These are phyloP conservation scores for Aspergillus sparsus DNA, from an alignment of 495 filamentous ascomycete species.

Conservation along the genomic window DNA sequence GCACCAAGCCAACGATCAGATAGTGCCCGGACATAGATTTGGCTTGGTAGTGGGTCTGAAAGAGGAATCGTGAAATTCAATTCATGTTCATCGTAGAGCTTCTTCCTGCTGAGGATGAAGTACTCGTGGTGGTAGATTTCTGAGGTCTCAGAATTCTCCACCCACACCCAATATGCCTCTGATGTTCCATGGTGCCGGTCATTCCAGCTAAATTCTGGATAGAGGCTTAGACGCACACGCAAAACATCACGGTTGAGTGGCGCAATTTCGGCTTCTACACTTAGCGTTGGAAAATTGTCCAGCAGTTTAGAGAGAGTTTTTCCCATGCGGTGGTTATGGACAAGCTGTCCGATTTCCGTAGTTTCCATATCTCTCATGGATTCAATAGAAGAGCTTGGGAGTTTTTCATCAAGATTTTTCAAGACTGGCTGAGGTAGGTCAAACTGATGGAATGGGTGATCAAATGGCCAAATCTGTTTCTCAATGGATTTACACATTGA, in stretches of 20 bases:
- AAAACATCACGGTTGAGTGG: constrained; percentile 94
- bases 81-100: constrained; percentile 91
- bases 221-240: constrained; percentile 79
- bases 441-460: constrained; percentile 95
- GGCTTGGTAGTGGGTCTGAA: constrained; percentile 85
- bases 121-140: constrained; percentile 98
- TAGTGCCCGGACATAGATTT: constrained; percentile 92
- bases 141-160: constrained; percentile 95
- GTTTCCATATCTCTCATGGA: constrained; percentile 86
- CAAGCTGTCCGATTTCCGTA: constrained; percentile 85
- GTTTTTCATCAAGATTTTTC: constrained; percentile 76
- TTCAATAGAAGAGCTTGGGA: constrained; percentile 72
- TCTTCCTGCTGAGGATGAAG: constrained; percentile 86
- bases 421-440: constrained; percentile 82
- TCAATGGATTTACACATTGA: constrained; percentile 95
- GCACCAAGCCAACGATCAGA: constrained; percentile 97
- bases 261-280: constrained; percentile 89
- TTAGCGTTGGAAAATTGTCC: constrained; percentile 88
- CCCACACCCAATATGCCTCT: constrained; percentile 98
- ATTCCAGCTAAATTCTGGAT: constrained; percentile 92
- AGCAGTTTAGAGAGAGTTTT: constrained; percentile 75
- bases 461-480: constrained; percentile 88
- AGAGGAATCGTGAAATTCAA: constrained; percentile 97
- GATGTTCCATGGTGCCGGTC: constrained; percentile 92
- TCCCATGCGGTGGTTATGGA: constrained; percentile 88